These are phyloP conservation scores for Zanthoxylum bungeanum DNA, from an alignment of 345 rosid species.

Conservation along the genomic window DNA sequence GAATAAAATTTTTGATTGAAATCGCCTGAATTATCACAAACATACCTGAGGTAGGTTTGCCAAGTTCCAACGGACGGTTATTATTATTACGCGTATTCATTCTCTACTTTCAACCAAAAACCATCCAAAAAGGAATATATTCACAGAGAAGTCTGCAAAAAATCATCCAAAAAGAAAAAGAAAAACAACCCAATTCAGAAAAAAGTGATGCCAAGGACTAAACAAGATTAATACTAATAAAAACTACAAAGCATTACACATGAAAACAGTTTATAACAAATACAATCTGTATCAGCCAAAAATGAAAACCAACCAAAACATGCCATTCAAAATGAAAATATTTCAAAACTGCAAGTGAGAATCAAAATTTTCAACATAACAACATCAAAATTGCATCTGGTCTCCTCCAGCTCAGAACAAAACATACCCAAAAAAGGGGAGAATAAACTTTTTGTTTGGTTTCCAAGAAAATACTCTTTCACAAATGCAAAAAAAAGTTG, in stretches of 20 bases:
- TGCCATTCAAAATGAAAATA: too few species aligned
- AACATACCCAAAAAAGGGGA: background rate
- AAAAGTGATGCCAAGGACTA: background rate
- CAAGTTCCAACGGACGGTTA: slow-evolving; percentile 39
- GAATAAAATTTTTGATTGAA: background rate
- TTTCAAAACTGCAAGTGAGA: too few species aligned
- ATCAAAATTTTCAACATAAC: background rate
- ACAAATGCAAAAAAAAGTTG: too few species aligned
- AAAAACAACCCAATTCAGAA: background rate
- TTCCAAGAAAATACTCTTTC: background rate
- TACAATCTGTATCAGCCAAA: too few species aligned
- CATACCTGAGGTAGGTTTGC: slow-evolving; percentile 56
- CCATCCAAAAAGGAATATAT: slow-evolving; percentile 38
- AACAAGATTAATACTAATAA: background rate
- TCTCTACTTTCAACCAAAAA: slow-evolving; percentile 35
- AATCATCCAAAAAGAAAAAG: background rate
- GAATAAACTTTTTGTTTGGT: background rate
- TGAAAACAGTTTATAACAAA: too few species aligned
- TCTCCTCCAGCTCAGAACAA: background rate
- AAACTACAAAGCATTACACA: background rate
- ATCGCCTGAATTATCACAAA: background rate
- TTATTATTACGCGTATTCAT: too few species aligned
- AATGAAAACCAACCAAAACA: too few species aligned
- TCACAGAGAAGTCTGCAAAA: slow-evolving; percentile 14
- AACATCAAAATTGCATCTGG: background rate